Evolutionary conservation across 257 asterid genomes (phyloP), one percentile per base, ranked within the genome.

Genomic region (Nicotiana sylvestris): DNA sequence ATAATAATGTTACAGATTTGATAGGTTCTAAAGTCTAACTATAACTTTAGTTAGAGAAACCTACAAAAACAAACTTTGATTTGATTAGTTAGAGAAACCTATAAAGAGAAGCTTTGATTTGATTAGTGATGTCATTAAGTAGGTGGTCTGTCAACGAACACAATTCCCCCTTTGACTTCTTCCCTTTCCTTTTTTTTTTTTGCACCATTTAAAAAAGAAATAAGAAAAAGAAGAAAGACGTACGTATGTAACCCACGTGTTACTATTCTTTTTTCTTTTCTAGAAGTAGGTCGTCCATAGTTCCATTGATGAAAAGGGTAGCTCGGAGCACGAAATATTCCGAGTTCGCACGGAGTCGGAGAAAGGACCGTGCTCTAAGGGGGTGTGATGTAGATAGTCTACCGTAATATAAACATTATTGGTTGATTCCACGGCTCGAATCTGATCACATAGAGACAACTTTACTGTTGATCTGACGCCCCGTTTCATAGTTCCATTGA

Each of bases 1-100:
- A 30, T 60, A 79, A 61, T 69, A 37, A 0, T 69, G 27, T n/a
- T 15, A 65, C 29, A 55, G 49, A 58, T 74, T 43, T 33, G 17
- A 61, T 83, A 49, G 77, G 81, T 21, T 64, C 53, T 61, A 80
- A 78, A 85, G 3, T 11, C 80, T 74, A 51, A 74, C 62, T 27
- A 74, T 27, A 81, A 82, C 66, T 78, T 82, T 77, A 76, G 87
- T 86, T 84, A 84, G 89, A 78, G 79, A 72, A 69, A 58, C 69
- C 60, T 25, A 70, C 35, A 21, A 62, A 62, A 82, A 29, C 62
- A 49, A 70, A 83, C 77, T 67, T 21, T 70, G 57, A 55, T 30
- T 77, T 32, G 0, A 43, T 43, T 43, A 43, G 51, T 43, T 43
- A 43, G 51, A 43, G 51, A 43, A 39, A 43, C 11, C 12, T 53